phyloP scores from a whole-genome alignment of 768 basidiomycete species.

The Tulasnella sp. region DNA sequence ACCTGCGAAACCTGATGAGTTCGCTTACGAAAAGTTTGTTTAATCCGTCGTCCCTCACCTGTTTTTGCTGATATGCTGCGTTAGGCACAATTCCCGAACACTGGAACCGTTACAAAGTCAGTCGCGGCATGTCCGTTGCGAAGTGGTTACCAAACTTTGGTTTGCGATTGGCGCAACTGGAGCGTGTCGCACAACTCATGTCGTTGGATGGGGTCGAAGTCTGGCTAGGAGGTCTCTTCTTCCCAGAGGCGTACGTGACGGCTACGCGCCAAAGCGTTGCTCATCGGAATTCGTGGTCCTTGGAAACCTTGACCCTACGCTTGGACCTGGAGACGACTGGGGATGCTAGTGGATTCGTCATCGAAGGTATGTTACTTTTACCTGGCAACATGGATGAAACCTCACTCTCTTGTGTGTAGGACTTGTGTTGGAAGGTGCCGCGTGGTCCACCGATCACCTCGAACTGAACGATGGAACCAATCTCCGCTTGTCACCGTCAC shows the following conservation, averaged over 20 bases:
- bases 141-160: conserved; percentile 78
- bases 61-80: conserved; percentile 17
- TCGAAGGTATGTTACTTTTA: conserved; percentile 55
- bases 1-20: conserved; percentile 83
- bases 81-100: conserved; percentile 76
- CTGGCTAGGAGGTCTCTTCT: conserved; percentile 90
- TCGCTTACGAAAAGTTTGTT: conserved; percentile 70
- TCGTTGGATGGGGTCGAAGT: conserved; percentile 61
- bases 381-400: background rate
- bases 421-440: conserved; percentile 75
- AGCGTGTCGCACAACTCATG: conserved; percentile 51
- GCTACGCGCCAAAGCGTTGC: conserved; percentile 94
- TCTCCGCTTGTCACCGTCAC: conserved; percentile 67
- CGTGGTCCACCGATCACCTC: conserved; percentile 56
- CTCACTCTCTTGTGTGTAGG: conserved; percentile 35
- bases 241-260: conserved; percentile 92
- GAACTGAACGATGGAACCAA: conserved; percentile 75
- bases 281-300: conserved; percentile 80
- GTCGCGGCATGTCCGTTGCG: conserved; percentile 65
- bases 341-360: conserved; percentile 66
- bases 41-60: background rate
- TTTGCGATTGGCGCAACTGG: conserved; percentile 71
- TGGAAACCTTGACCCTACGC: conserved; percentile 72
- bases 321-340: conserved; percentile 73
- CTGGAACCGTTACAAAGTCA: conserved; percentile 85